Evolutionary conservation across 352 stramenopile species (phyloP), one percentile per base, ranked within the genome.

Genomic region (Proteromonas lacertae): DNA sequence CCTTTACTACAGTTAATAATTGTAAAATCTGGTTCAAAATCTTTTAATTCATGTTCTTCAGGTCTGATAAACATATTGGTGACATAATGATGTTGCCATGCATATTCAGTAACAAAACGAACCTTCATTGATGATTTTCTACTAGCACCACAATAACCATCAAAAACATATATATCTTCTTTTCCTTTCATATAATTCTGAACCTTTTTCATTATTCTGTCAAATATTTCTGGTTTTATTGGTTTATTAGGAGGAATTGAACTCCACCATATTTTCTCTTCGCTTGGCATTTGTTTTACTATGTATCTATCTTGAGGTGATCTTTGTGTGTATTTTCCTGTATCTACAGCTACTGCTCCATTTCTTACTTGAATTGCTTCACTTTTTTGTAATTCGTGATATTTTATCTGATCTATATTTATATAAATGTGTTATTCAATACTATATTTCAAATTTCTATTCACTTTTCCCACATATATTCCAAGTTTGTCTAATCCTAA

Each of bases 261-360:
- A n/a, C 80, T 77, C 78, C 80, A 96, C 62, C 84, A 87, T 46
- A 96, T 76, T 53, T 92, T 77, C 42, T 80, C 64, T 33, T 64
- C 80, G 32, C 59, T 75, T 19, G 68, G 68, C 29, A 50, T 36
- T 5, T 5, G 25, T 46, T 86, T 63, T 18, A 96, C 83, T 39
- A 93, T 73, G 59, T 72, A 96, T 59, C 92, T 93, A 62, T 96
- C 81, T 60, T 91, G 89, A 39, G 83, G 83, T 47, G 74, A 92
- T 36, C 81, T 72, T 42, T 81, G 81, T n/a, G 83, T 95, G 60
- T 91, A 96, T 53, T 91, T 92, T 43, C 83, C 81, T 36, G 83
- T 96, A 54, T 93, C 79, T 33, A 95, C 82, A 23, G 66, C 69
- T 53, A 92, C 92, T 34, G 78, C 90, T 45, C 45, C 47, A 25